Percentiles rank a stretch among this genome's conserved stretches.
These are phyloP conservation scores for Claviceps pusilla DNA, from an alignment of 2,329 filamentous ascomycete species.

Conservation along the genomic window DNA sequence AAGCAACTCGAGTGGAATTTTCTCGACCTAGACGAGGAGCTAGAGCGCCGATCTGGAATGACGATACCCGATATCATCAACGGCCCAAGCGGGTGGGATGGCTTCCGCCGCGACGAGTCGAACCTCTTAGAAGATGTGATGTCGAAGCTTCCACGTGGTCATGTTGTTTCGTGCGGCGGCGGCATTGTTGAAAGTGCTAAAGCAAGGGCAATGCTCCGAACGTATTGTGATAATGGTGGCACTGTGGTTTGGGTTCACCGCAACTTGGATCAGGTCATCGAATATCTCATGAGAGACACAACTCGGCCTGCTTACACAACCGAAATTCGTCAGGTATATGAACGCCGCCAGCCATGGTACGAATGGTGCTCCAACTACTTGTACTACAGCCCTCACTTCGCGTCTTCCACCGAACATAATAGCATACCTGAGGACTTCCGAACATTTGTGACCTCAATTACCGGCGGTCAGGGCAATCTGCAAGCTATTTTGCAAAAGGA, in stretches of 20 bases:
- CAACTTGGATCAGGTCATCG: conserved; percentile 73
- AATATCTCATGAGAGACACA: conserved; percentile 78
- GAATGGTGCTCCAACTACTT: conserved; percentile 86
- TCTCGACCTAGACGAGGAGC: conserved; percentile 73
- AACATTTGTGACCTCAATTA: conserved; percentile 25
- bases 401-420: conserved; percentile 10
- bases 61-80: conserved; percentile 79
- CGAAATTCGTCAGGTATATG: conserved; percentile 82
- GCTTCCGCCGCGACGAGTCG: conserved; percentile 68
- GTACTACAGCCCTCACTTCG: conserved; percentile 64
- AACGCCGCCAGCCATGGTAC: conserved; percentile 79
- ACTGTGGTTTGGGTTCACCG: conserved; percentile 78
- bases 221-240: conserved; percentile 62
- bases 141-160: conserved; percentile 55
- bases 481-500: conserved; percentile 33
- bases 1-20: conserved; percentile 61
- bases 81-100: conserved; percentile 61
- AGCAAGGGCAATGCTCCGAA: conserved; percentile 58
- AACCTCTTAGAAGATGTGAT: conserved; percentile 59
- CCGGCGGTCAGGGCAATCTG: conserved; percentile 31
- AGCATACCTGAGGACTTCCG: conserved; percentile 21
- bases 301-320: conserved; percentile 83
- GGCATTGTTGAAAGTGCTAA: conserved; percentile 78
- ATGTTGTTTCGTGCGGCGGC: conserved; percentile 87
- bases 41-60: conserved; percentile 59